These are phyloP conservation scores for Penicillium sp. DNA, from an alignment of 2,329 filamentous ascomycete genomes.

Conservation along the genomic window DNA sequence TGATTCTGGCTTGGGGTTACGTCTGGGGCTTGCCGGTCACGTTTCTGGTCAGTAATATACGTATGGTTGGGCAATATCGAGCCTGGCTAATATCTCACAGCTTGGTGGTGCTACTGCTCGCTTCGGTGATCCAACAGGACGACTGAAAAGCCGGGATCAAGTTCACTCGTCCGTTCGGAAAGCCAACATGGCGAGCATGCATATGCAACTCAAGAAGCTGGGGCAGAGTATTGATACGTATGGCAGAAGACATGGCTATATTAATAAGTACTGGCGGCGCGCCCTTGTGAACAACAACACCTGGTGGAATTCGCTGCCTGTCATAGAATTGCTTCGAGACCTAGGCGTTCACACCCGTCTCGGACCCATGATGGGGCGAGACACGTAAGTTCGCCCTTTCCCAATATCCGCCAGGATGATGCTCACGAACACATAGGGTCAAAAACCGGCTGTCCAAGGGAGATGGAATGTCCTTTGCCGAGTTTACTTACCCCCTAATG, in stretches of 20 bases:
- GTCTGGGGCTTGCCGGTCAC: conserved; percentile 40
- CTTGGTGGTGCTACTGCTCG: conserved; percentile 41
- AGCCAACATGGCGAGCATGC: conserved; percentile 43
- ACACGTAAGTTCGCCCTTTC: conserved; percentile 56
- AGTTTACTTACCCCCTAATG: conserved; percentile 85
- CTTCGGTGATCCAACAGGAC: conserved; percentile 42
- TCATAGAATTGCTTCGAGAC: conserved; percentile 66
- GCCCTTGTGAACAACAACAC: conserved; percentile 78
- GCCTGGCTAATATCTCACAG: conserved; percentile 24
- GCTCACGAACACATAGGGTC: no score
- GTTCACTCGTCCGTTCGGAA: conserved; percentile 34
- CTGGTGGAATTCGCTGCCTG: conserved; percentile 66
- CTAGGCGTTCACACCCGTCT: conserved; percentile 67
- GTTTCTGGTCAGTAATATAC: conserved; percentile 36
- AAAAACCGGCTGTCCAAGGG: conserved; percentile 74
- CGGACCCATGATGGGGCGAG: conserved; percentile 76
- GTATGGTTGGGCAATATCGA: no score
- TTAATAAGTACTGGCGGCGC: no score
- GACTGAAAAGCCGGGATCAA: conserved; percentile 34
- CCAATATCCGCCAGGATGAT: no score
- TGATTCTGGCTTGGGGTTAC: conserved; percentile 44
- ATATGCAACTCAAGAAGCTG: conserved; percentile 50
- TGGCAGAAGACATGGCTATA: conserved; percentile 59
- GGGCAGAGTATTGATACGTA: conserved; percentile 65
- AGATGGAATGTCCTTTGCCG: conserved; percentile 86